These are phyloP conservation scores for Ceratobasidium sp. DNA, from an alignment of 1,284 basidiomycete genomes.

Conservation along the genomic window DNA sequence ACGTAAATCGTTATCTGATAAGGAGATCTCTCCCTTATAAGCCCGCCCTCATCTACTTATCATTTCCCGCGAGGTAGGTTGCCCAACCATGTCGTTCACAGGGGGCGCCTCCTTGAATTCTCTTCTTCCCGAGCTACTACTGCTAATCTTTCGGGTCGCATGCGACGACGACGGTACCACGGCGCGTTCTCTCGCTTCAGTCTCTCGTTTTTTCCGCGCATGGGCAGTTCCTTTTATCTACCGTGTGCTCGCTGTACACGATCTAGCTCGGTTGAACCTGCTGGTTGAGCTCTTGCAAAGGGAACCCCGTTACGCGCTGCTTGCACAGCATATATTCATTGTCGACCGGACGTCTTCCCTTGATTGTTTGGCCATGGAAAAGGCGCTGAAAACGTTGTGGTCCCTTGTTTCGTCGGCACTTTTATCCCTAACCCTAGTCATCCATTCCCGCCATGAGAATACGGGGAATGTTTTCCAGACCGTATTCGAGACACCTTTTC, in stretches of 20 bases:
- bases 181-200: slow-evolving; percentile 31
- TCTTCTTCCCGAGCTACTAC: slow-evolving; percentile 23
- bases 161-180: slow-evolving; percentile 39
- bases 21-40: slow-evolving; percentile 24
- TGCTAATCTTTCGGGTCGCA: slow-evolving; percentile 18
- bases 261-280: not conserved
- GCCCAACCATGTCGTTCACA: not conserved
- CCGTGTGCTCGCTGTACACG: slow-evolving; percentile 20
- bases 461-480: slow-evolving; percentile 22
- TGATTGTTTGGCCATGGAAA: slow-evolving; percentile 29
- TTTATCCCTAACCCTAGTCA: slow-evolving; percentile 1
- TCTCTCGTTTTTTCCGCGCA: slow-evolving; percentile 25
- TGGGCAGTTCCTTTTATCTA: slow-evolving; percentile 30
- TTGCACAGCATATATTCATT: slow-evolving; percentile 38
- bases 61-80: not conserved
- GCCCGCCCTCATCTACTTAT: not conserved
- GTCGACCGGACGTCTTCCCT: not conserved
- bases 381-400: slow-evolving; percentile 17
- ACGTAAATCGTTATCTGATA: slow-evolving; percentile 33
- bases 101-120: not conserved
- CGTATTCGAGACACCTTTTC: slow-evolving; percentile 32
- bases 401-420: slow-evolving; percentile 3
- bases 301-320: slow-evolving; percentile 2
- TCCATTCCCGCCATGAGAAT: not conserved
- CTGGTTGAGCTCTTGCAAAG: slow-evolving; percentile 20